phyloP scores from a whole-genome alignment of 306 rosid species.

The Luffa aegyptiaca region DNA sequence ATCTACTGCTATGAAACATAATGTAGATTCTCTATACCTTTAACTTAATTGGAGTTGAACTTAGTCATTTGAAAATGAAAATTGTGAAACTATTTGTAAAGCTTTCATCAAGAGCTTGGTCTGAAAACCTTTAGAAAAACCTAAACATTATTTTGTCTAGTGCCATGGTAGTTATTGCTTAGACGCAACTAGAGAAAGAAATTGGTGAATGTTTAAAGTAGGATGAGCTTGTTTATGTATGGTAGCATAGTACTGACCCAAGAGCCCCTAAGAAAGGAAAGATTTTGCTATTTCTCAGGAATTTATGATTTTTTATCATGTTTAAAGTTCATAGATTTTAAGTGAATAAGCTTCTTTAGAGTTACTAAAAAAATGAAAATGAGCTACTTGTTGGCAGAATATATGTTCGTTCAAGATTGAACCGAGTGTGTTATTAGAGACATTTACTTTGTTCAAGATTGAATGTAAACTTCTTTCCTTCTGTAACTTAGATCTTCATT shows the following conservation, averaged over 20 bases:
- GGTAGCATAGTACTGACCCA: constrained; percentile 92
- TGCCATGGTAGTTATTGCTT: too few relatives aligned
- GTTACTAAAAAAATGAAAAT: not conserved
- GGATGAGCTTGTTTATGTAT: constrained; percentile 88
- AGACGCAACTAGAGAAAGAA: too few relatives aligned
- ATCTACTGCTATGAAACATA: too few relatives aligned
- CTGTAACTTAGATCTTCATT: not conserved
- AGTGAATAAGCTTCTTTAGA: not conserved
- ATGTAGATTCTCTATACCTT: too few relatives aligned
- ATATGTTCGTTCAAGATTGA: not conserved
- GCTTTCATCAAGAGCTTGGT: too few relatives aligned
- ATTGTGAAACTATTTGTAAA: too few relatives aligned
- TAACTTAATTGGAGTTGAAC: too few relatives aligned
- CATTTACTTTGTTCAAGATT: not conserved
- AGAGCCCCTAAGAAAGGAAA: constrained; percentile 46
- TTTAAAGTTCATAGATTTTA: constrained; percentile 4
- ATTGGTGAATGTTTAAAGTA: too few relatives aligned
- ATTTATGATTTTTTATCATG: not conserved
- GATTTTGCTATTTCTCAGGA: not conserved
- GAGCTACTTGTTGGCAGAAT: not conserved
- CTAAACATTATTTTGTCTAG: too few relatives aligned
- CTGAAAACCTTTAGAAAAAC: too few relatives aligned
- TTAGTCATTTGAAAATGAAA: too few relatives aligned
- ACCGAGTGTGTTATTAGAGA: not conserved
- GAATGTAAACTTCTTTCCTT: not conserved